Evolutionary conservation across 441 rosid species (phyloP).

Genomic region (Brassica balearica): DNA sequence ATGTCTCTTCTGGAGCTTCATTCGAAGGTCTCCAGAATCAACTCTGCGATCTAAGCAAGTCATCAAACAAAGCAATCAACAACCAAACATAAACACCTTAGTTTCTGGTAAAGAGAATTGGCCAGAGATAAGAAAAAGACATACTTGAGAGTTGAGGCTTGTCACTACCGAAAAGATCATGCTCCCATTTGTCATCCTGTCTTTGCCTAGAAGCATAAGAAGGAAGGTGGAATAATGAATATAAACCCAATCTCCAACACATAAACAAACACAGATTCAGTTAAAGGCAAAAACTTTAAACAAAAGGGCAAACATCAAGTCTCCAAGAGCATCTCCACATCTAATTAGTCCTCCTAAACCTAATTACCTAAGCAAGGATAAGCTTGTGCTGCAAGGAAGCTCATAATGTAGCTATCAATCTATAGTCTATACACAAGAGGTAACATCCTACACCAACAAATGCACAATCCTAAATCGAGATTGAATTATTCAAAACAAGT

Average conservation of each 20-base stretch:
- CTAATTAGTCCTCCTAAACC: background rate
- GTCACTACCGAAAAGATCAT: slow-evolving; percentile 45
- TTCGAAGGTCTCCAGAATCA: slow-evolving; percentile 79
- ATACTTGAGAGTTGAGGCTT: slow-evolving; percentile 71
- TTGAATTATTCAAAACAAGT: background rate
- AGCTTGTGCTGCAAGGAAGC: background rate
- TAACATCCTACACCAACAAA: background rate
- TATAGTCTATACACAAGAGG: background rate
- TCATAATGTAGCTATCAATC: slow-evolving; percentile 16
- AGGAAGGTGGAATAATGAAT: background rate
- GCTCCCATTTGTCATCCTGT: slow-evolving; percentile 68
- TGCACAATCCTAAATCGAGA: background rate
- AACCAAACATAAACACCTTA: slow-evolving; percentile 41
- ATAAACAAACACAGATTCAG: slow-evolving; percentile 21
- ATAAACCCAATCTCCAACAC: slow-evolving; percentile 8
- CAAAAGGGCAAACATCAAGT: background rate
- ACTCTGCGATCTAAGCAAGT: slow-evolving; percentile 70
- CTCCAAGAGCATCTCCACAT: background rate
- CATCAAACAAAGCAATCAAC: slow-evolving; percentile 53
- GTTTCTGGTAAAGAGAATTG: slow-evolving; percentile 31
- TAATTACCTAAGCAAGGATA: slow-evolving; percentile 10
- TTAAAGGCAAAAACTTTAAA: background rate
- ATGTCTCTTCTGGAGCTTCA: slow-evolving; percentile 81
- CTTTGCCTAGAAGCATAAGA: slow-evolving; percentile 69
- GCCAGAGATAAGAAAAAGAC: slow-evolving; percentile 20